A percentile compares a stretch with the other conserved stretches of the same genome.
These are phyloP conservation scores for Eucalyptus globulus DNA, from an alignment of 345 rosid genomes.

Conservation along the genomic window DNA sequence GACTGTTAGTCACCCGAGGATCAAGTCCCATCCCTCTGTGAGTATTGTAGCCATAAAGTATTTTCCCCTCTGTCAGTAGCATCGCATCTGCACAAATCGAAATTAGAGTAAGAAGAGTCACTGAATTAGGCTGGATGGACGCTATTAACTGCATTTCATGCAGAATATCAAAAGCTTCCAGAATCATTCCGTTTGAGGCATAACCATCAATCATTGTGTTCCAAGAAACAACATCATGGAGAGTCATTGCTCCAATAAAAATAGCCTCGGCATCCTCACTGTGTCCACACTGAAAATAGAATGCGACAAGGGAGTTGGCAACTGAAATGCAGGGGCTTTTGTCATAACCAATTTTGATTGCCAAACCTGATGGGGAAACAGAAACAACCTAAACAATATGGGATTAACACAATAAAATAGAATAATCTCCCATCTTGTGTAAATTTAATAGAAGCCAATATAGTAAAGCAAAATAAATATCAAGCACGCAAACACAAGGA, in stretches of 20 bases:
- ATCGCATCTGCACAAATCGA: conserved; percentile 20
- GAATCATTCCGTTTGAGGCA: conserved; percentile 21
- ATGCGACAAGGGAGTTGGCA: conserved; percentile 41
- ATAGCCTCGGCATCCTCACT: conserved; percentile 18
- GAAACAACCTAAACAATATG: no score
- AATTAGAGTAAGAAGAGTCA: conserved; percentile 20
- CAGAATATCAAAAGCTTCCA: conserved; percentile 25
- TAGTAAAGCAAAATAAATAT: no score
- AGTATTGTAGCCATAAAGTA: conserved; percentile 23
- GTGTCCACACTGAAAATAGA: conserved; percentile 33
- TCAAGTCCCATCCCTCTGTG: conserved; percentile 15
- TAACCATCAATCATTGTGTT: conserved; percentile 43
- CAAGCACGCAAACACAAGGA: no score
- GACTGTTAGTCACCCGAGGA: conserved; percentile 16
- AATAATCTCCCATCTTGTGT: no score
- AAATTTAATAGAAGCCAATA: no score
- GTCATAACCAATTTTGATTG: conserved; percentile 19
- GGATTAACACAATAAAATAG: no score
- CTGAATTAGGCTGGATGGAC: conserved; percentile 19
- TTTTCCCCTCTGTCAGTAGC: conserved; percentile 30
- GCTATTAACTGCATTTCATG: conserved; percentile 21
- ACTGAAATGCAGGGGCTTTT: conserved; percentile 15
- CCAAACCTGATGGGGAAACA: background rate
- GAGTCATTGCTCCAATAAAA: conserved; percentile 6
- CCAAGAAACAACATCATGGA: conserved; percentile 38